A percentile compares a stretch with the other conserved stretches of the same genome.
Conservation (phyloP, 2,329 filamentous ascomycete species). For the Sclerotinia sclerotiorum region DNA sequence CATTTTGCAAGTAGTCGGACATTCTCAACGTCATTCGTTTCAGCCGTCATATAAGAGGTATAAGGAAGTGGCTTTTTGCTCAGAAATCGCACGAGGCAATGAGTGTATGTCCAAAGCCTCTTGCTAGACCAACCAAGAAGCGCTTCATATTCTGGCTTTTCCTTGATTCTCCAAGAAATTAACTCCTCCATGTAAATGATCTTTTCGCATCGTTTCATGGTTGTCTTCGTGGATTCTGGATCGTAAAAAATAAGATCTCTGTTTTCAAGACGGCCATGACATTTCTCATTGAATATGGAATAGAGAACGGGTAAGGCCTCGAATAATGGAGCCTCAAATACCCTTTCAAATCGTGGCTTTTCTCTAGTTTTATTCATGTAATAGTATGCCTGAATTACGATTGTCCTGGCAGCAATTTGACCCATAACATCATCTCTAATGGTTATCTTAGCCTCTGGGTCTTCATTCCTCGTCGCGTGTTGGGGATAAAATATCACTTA, state of each 20-base stretch:
- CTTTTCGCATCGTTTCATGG: not conserved
- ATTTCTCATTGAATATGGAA: not conserved
- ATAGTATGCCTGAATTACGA: not conserved
- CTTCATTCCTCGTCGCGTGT: not conserved
- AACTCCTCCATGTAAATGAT: not conserved
- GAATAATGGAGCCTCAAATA: not conserved
- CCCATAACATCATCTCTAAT: not conserved
- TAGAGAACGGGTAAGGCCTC: not conserved
- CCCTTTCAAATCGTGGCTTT: not conserved
- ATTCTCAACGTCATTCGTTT: not conserved
- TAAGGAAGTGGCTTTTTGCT: not conserved
- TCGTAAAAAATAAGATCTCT: not conserved
- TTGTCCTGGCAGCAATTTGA: not conserved
- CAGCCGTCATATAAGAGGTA: not conserved
- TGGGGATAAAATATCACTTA: too few species aligned
- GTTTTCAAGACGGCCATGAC: too few species aligned
- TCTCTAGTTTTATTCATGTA: not conserved
- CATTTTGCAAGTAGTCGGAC: not conserved
- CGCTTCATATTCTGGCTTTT: not conserved
- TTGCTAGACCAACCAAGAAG: not conserved
- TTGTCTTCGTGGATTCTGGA: not conserved
- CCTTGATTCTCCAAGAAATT: not conserved
- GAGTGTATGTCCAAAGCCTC: not conserved
- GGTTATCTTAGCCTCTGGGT: not conserved
- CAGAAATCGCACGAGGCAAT: not conserved